A percentile compares a stretch with the other conserved stretches of the same genome.
Evolutionary conservation across 306 rosid genomes (phyloP).

Genomic region (Prunus padus): DNA sequence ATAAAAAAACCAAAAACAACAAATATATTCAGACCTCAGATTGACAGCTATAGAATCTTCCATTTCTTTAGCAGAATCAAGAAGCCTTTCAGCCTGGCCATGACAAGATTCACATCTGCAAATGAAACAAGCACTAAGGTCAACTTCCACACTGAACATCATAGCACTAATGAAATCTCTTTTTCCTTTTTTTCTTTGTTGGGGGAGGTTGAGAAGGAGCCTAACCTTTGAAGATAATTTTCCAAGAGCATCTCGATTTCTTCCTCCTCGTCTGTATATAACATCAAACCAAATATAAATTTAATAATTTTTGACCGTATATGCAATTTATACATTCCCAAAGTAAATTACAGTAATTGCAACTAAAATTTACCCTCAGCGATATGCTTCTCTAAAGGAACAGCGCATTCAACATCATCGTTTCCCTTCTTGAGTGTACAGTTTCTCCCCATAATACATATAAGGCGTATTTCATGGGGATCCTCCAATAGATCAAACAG

Average conservation of each 20-base stretch:
- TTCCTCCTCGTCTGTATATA: slow-evolving; percentile 89
- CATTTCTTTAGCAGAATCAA: slow-evolving; percentile 98
- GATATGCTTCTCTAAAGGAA: slow-evolving; percentile 76
- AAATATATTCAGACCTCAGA: slow-evolving; percentile 67
- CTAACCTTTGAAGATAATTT: slow-evolving; percentile 96
- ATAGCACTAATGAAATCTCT: not conserved
- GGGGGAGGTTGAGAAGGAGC: not conserved
- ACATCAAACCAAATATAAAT: slow-evolving; percentile 25
- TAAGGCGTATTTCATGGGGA: slow-evolving; percentile 79
- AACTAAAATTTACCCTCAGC: slow-evolving; percentile 65
- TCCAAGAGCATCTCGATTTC: slow-evolving; percentile 99
- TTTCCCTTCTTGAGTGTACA: slow-evolving; percentile 62
- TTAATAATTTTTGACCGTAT: not conserved
- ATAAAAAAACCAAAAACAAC: slow-evolving; percentile 5
- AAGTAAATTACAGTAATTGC: slow-evolving; percentile 15
- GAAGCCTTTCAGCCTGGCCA: slow-evolving; percentile 99
- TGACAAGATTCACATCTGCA: slow-evolving; percentile 97
- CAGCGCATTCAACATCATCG: slow-evolving; percentile 62
- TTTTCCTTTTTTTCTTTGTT: not conserved
- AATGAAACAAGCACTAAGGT: slow-evolving; percentile 26
- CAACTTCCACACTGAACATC: slow-evolving; percentile 24
- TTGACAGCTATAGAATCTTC: slow-evolving; percentile 97
- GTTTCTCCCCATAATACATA: slow-evolving; percentile 89
- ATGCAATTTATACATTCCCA: slow-evolving; percentile 17
- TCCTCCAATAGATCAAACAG: slow-evolving; percentile 94